These are phyloP conservation scores for Endogone sp. DNA, from an alignment of 192 early-diverging fungal genomes.

Conservation along the genomic window DNA sequence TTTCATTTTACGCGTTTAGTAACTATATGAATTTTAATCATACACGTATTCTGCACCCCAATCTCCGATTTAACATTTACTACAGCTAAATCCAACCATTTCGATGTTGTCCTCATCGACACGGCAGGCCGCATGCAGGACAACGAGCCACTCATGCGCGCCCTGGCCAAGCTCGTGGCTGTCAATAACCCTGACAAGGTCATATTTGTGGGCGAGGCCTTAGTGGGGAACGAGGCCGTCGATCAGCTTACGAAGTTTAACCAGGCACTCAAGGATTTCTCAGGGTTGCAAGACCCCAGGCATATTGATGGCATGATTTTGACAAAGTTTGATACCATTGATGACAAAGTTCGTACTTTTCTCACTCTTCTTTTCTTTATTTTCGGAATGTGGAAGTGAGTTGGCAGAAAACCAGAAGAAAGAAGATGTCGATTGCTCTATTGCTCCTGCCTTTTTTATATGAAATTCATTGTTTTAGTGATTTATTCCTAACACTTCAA, in stretches of 20 bases:
- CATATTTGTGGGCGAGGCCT: constrained; percentile 94
- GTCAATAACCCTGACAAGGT: constrained; percentile 94
- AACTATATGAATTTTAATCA: background rate
- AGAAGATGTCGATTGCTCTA: background rate
- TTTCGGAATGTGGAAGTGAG: too few relatives aligned
- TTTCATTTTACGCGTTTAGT: background rate
- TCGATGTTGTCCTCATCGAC: constrained; percentile 93
- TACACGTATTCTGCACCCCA: too few relatives aligned
- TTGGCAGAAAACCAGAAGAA: too few relatives aligned
- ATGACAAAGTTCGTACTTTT: constrained; percentile 69
- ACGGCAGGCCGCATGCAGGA: constrained; percentile 99
- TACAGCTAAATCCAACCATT: constrained; percentile 58
- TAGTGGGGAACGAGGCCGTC: constrained; percentile 96
- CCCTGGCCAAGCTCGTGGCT: constrained; percentile 89
- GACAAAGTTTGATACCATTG: constrained; percentile 96
- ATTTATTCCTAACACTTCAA: constrained; percentile 1
- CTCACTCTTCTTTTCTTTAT: constrained; percentile 1
- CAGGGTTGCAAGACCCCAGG: constrained; percentile 69
- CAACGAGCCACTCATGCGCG: constrained; percentile 96
- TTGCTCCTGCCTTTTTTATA: background rate
- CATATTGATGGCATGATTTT: constrained; percentile 96
- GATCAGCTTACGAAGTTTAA: constrained; percentile 97
- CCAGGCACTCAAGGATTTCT: constrained; percentile 87
- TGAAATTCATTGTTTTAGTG: background rate
- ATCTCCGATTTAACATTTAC: too few relatives aligned